Conservation (phyloP, 345 rosid species). For the Melaleuca quinquenervia region DNA sequence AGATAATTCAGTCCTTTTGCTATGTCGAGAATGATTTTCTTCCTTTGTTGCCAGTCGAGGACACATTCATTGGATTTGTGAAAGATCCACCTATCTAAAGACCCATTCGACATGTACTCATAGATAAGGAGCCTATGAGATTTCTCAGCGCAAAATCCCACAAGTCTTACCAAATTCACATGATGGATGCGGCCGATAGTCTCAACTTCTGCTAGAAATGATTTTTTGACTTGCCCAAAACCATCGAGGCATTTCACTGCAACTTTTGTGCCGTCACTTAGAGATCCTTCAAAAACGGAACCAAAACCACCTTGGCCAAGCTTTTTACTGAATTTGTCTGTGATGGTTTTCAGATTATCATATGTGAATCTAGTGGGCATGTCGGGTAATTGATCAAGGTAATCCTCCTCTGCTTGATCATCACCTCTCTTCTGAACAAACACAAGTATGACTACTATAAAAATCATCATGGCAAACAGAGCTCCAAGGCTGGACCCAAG, state of each 20-base stretch:
- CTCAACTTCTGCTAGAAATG: conserved; percentile 17
- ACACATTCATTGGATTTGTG: background rate
- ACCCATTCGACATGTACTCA: conserved; percentile 13
- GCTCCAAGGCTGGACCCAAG: background rate
- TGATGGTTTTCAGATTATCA: background rate
- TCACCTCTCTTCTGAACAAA: background rate
- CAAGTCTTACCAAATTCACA: conserved; percentile 10
- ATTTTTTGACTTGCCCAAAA: conserved; percentile 8
- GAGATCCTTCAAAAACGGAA: conserved; percentile 7
- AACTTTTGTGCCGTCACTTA: conserved; percentile 4
- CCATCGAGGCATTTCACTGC: conserved; percentile 18
- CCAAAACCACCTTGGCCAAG: conserved; percentile 24
- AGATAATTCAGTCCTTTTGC: conserved; percentile 23
- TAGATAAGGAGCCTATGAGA: conserved; percentile 7
- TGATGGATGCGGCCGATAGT: conserved; percentile 21
- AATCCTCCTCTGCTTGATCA: background rate
- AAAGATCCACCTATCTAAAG: conserved; percentile 18
- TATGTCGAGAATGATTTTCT: conserved; percentile 17
- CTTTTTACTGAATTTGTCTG: conserved; percentile 2
- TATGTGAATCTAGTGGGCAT: background rate
- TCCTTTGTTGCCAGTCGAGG: conserved; percentile 12
- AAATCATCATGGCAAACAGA: background rate
- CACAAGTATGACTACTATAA: background rate
- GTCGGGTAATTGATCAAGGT: background rate
- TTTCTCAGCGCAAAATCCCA: conserved; percentile 15